Conservation (phyloP, 352 stramenopile genomes). For the Globisporangium recalcitrans region DNA sequence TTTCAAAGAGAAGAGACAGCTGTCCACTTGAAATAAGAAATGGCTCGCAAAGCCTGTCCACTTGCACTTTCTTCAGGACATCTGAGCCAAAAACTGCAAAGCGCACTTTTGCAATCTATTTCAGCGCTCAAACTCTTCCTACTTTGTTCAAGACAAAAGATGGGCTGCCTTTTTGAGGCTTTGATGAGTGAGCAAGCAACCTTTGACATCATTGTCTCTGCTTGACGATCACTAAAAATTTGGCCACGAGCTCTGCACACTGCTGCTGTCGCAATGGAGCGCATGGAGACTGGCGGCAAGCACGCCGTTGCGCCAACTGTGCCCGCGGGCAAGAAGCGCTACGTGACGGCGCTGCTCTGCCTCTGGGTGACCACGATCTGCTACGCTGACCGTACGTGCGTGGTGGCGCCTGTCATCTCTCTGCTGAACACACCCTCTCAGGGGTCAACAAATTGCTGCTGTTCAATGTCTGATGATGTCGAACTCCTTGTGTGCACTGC, state of each 20-base stretch:
- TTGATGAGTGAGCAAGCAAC: background rate
- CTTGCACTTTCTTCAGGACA: background rate
- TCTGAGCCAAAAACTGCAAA: background rate
- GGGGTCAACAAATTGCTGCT: too few species aligned
- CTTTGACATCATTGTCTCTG: background rate
- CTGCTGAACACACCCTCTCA: background rate
- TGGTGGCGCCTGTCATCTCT: background rate
- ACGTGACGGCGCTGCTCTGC: constrained; percentile 69
- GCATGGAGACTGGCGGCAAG: constrained; percentile 1
- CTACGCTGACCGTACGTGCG: constrained; percentile 71
- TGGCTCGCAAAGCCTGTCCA: background rate
- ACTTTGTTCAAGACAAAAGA: background rate
- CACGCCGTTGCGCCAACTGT: background rate
- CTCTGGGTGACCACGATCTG: constrained; percentile 77
- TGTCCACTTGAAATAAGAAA: background rate
- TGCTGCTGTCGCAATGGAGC: background rate
- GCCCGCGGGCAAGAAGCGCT: constrained; percentile 38
- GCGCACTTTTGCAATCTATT: background rate
- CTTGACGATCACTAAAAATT: background rate
- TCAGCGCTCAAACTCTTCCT: background rate
- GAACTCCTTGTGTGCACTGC: background rate
- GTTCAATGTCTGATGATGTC: background rate
- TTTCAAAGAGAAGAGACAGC: background rate
- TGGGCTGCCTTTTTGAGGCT: background rate
- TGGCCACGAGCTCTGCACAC: background rate